Conservation (phyloP, 1,139 yeast genomes). For the Eremothecium sinecaudum region DNA sequence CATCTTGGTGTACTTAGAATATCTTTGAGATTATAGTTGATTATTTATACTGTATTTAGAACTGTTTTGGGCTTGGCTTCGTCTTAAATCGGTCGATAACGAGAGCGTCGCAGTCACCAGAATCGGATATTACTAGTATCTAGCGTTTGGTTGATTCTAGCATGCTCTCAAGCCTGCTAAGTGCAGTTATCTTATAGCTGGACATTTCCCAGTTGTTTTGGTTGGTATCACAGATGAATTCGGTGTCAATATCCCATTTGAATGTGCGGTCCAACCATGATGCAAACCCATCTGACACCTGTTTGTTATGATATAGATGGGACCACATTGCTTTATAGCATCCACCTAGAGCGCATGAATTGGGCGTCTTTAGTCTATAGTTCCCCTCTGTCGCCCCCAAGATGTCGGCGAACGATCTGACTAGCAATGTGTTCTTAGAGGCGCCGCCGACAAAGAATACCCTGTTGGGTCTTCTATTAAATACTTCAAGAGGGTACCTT, state of each 20-base stretch:
- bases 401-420: conserved; percentile 59
- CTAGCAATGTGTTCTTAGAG: conserved; percentile 59
- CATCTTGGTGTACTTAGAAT: too few relatives aligned
- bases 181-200: conserved; percentile 27
- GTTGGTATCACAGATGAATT: conserved; percentile 30
- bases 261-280: conserved; percentile 39
- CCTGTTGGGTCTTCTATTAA: conserved; percentile 47
- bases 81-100: too few relatives aligned
- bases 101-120: too few relatives aligned
- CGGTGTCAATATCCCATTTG: conserved; percentile 39
- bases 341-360: conserved; percentile 94
- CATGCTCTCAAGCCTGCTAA: conserved; percentile 27
- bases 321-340: conserved; percentile 82
- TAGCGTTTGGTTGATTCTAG: too few relatives aligned
- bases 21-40: too few relatives aligned
- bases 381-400: conserved; percentile 57
- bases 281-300: conserved; percentile 25
- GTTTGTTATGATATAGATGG: conserved; percentile 19
- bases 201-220: conserved; percentile 30
- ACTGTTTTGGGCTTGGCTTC: too few relatives aligned
- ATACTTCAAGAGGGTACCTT: conserved; percentile 20
- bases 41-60: too few relatives aligned
- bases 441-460: conserved; percentile 87
- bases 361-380: conserved; percentile 65
- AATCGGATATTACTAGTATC: too few relatives aligned